Conservation (phyloP, 192 early-diverging fungal species). For the Backusella australiensis region DNA sequence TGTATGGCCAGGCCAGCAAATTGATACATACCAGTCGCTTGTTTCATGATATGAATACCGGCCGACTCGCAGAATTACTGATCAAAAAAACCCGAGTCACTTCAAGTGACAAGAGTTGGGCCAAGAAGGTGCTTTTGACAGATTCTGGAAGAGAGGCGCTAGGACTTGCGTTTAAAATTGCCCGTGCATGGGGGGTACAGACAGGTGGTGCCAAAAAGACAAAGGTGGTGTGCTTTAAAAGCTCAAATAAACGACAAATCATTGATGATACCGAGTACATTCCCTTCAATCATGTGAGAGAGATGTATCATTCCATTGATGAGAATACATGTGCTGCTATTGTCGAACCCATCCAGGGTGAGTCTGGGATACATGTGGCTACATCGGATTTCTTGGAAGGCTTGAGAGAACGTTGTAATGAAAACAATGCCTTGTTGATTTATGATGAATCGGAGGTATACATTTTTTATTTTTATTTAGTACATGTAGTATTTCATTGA, state of each 20-base stretch:
- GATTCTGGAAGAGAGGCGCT: background rate
- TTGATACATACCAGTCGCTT: slow-evolving; percentile 87
- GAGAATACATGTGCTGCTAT: slow-evolving; percentile 87
- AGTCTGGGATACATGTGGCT: slow-evolving; percentile 83
- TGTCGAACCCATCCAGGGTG: slow-evolving; percentile 94
- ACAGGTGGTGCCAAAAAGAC: background rate
- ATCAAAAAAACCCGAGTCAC: slow-evolving; percentile 1
- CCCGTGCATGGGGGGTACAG: background rate
- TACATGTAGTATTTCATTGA: background rate
- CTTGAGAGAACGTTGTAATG: slow-evolving; percentile 74
- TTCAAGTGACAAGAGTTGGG: background rate
- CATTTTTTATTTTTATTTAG: background rate
- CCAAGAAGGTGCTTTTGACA: slow-evolving; percentile 26
- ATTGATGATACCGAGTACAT: slow-evolving; percentile 74
- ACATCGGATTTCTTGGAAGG: slow-evolving; percentile 72
- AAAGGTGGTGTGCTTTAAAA: slow-evolving; percentile 25
- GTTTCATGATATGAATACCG: slow-evolving; percentile 85
- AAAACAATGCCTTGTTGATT: slow-evolving; percentile 81
- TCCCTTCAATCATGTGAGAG: slow-evolving; percentile 69
- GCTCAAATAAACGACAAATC: slow-evolving; percentile 57
- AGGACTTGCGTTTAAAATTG: background rate
- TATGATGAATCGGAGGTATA: slow-evolving; percentile 33
- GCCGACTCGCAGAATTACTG: slow-evolving; percentile 56
- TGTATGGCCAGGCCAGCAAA: slow-evolving; percentile 78
- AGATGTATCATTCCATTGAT: slow-evolving; percentile 57